phyloP scores from a whole-genome alignment of 192 early-diverging fungal genomes.

The Mortierella antarctica region DNA sequence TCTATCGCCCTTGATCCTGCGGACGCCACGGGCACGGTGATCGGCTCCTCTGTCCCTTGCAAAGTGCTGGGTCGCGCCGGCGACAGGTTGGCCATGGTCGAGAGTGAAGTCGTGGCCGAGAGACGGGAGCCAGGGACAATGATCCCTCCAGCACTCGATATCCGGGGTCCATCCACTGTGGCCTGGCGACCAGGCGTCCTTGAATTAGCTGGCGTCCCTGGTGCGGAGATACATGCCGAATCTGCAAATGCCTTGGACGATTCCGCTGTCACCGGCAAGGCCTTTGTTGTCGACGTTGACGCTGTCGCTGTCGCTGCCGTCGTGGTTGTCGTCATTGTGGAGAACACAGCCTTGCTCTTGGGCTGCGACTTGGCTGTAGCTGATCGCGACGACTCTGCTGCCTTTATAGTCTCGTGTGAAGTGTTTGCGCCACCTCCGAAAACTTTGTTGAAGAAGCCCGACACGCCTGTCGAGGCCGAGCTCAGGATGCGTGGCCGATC shows the following conservation, averaged over 20 bases:
- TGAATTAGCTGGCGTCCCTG: slow-evolving; percentile 2
- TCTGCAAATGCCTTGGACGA: slow-evolving; percentile 37
- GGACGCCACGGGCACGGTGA: neutral
- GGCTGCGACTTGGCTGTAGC: neutral
- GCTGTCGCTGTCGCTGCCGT: neutral
- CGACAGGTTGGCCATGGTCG: slow-evolving; percentile 33
- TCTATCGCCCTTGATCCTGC: slow-evolving; percentile 15
- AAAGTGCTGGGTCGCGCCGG: slow-evolving; percentile 27
- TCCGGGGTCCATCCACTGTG: neutral
- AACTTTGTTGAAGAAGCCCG: slow-evolving; percentile 51
- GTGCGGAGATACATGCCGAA: slow-evolving; percentile 28
- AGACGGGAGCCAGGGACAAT: slow-evolving; percentile 12
- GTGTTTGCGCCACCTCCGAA: slow-evolving; percentile 29
- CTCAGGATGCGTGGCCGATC: slow-evolving; percentile 39
- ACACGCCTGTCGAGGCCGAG: slow-evolving; percentile 31
- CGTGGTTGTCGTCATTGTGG: neutral
- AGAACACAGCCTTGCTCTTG: neutral
- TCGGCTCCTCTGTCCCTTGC: slow-evolving; percentile 7
- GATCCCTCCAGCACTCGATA: neutral
- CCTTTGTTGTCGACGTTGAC: slow-evolving; percentile 27
- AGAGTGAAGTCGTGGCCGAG: slow-evolving; percentile 28
- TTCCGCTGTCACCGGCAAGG: slow-evolving; percentile 22
- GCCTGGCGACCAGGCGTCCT: neutral
- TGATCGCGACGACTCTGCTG: neutral
- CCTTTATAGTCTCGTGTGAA: neutral